Evolutionary conservation across 768 basidiomycete species (phyloP), one percentile per base, ranked within the genome.

Genomic region (Suillus fuscotomentosus): DNA sequence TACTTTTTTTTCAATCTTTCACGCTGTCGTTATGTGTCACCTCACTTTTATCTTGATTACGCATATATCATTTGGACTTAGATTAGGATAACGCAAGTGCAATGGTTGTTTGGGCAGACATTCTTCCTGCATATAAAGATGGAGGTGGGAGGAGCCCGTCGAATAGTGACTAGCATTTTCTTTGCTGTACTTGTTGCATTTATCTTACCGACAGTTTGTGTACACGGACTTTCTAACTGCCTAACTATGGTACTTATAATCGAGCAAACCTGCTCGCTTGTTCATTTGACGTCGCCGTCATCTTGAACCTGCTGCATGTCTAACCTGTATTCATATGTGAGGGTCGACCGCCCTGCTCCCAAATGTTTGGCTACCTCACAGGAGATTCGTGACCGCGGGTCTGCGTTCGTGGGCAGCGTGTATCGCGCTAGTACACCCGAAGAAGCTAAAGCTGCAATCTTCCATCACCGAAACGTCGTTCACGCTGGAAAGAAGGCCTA

Each of bases 381-480:
- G 67, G 91, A 92, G 70, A 84, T 94, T 61, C 82, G 88, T 38
- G 92, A 93, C 76, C 84, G 90, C 22, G 86, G 84, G 13, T 93
- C 90, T 1, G 82, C 82, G 3, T 95, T 94, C 70, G 77, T 91
- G 24, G 92, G 85, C 3, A 81, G 82, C 55, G 78, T 92, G 34
- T 89, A 85, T 72, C 75, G 77, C 20, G 86, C 86, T n/a, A 76
- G 79, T 1, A 81, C 84, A 41, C 77, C 81, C 3, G 78, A 79
- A 6, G 84, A 85, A 61, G 91, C 86, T 3, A 79, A 76, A 59
- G 74, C 77, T 31, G 80, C 80, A 45, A 75, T 85, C 47, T 78
- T 81, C 39, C 82, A 90, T 66, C 73, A 89, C 48, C 83, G 82
- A 65, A 73, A 85, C 62, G 82, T 88, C 48, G 73, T 86, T 1